Conservation (phyloP, 371 early-diverging fungal genomes). For the Haplosporangium sp. region DNA sequence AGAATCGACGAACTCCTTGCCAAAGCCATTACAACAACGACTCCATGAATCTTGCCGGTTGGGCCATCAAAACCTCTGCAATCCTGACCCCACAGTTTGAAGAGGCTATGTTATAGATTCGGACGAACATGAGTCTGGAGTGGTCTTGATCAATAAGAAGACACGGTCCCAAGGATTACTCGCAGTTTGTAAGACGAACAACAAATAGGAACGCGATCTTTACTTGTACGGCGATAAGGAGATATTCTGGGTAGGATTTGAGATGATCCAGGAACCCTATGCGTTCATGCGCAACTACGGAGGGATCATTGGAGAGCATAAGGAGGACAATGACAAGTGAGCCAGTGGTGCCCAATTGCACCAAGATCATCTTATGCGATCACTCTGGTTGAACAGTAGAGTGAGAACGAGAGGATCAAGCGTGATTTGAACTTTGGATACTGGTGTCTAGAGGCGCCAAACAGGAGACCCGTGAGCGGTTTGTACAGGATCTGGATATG, state of each 20-base stretch:
- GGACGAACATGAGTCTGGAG: slow-evolving; percentile 78
- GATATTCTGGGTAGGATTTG: too few relatives aligned
- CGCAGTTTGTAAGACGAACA: slow-evolving; percentile 58
- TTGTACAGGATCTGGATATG: neutral
- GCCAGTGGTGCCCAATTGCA: too few relatives aligned
- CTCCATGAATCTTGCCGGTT: slow-evolving; percentile 63
- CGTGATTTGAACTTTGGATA: slow-evolving; percentile 24
- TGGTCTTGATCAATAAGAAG: slow-evolving; percentile 69
- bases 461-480: slow-evolving; percentile 16
- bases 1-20: neutral
- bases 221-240: too few relatives aligned
- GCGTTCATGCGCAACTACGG: too few relatives aligned
- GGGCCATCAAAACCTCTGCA: slow-evolving; percentile 74
- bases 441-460: slow-evolving; percentile 28
- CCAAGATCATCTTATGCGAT: too few relatives aligned
- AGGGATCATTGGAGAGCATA: too few relatives aligned
- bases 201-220: neutral
- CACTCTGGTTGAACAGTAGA: too few relatives aligned
- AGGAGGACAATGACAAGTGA: too few relatives aligned
- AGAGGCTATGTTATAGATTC: slow-evolving; percentile 81
- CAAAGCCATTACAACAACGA: slow-evolving; percentile 37
- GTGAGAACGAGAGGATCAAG: slow-evolving; percentile 15
- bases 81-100: slow-evolving; percentile 73
- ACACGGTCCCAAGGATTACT: slow-evolving; percentile 61
- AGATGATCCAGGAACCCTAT: too few relatives aligned